Evolutionary conservation across 176 grass and related monocot genomes (phyloP), one percentile per base, ranked within the genome.

Genomic region (Phoenix dactylifera): DNA sequence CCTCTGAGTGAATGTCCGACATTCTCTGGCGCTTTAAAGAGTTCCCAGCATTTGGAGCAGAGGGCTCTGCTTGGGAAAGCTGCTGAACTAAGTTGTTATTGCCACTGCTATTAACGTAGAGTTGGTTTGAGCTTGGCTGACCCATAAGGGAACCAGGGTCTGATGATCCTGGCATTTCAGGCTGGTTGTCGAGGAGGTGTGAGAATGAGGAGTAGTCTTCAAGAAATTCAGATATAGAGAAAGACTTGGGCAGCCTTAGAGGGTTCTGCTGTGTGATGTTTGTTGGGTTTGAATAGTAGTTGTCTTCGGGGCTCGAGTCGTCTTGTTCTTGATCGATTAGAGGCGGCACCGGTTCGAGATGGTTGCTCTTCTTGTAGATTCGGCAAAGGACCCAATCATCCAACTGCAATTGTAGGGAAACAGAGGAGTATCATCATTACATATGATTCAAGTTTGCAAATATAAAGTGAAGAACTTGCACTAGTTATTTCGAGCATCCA

Each of bases 341-440:
- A 9, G 30, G 39, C 60, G 35, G 35, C 14, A 32, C n/a, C 44
- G 32, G 16, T 3, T 7, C 0, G 26, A 49, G 60, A 19, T 23
- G 32, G 17, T 7, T 48, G 35, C 18, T 63, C 60, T 63, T 63
- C 35, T 15, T 63, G 60, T 63, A 63, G 60, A 63, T 63, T 49
- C 60, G 30, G 35, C 60, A 63, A 17, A 63, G 60, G 4, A 63
- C 60, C 60, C 60, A 63, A 22, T 63, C 60, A 49, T 63, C 60
- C 35, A 63, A 35, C 60, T 63, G 60, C 10, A 63, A 22, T 22
- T 44, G 35, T 12, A 44, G 7, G 10, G 35, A 44, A 44, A 1
- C 10, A 44, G 7, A 44, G 35, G 35, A 35, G 6, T 9, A 7
- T 35, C 9, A 7, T 9, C 32, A 44, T 44, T 12, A 44, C 9